A percentile compares a stretch with the other conserved stretches of the same genome.
These are phyloP conservation scores for Flueggea neowawraea DNA, from an alignment of 441 rosid species.

Conservation along the genomic window DNA sequence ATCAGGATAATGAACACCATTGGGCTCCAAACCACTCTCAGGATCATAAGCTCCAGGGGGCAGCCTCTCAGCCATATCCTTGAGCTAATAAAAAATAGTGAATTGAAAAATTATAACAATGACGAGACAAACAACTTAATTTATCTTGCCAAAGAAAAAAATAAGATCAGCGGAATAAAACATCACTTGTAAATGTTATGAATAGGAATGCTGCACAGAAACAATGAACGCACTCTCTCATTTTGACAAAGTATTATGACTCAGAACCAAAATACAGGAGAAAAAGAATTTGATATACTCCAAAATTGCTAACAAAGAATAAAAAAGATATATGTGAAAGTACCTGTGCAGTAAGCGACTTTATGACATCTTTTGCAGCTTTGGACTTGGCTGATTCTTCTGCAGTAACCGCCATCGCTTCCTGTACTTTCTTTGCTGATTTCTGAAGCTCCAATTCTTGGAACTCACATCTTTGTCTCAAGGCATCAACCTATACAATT, in stretches of 20 bases:
- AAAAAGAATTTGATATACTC: background rate
- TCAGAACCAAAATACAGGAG: background rate
- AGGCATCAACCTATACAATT: constrained; percentile 71
- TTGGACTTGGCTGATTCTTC: constrained; percentile 90
- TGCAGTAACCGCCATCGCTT: constrained; percentile 69
- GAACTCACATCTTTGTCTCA: constrained; percentile 72
- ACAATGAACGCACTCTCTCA: no score
- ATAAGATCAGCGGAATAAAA: background rate
- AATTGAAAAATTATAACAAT: background rate
- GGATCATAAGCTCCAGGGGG: constrained; percentile 69
- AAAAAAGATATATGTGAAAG: constrained; percentile 9
- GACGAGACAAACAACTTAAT: no score
- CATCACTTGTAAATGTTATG: no score
- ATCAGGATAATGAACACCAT: constrained; percentile 55
- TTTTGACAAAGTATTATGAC: no score
- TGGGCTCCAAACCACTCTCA: constrained; percentile 75
- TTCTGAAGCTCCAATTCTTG: constrained; percentile 89
- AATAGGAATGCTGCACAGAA: no score
- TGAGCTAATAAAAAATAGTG: constrained; percentile 47
- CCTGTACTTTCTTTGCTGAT: constrained; percentile 81
- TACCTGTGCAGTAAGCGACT: constrained; percentile 93
- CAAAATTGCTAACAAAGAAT: background rate
- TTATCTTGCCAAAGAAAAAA: no score
- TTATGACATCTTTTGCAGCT: constrained; percentile 97
- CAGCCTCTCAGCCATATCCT: constrained; percentile 82